Evolutionary conservation across 192 early-diverging fungal species (phyloP).

Genomic region (Coemansia interrupta): DNA sequence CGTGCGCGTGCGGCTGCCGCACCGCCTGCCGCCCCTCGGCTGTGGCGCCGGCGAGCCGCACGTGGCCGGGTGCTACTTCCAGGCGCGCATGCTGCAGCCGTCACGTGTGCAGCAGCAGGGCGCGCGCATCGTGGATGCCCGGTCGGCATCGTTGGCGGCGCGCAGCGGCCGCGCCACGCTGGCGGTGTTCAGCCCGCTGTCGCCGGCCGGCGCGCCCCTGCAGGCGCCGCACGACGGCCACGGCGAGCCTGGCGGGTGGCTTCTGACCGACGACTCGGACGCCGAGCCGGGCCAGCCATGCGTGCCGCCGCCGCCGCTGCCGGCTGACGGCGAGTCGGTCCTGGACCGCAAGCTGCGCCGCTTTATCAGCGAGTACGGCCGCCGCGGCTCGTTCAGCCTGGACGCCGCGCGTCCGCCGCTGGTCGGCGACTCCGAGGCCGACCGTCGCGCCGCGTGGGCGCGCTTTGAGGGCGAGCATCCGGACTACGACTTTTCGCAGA

Average conservation of each 20-base stretch:
- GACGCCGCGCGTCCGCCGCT: constrained; percentile 3
- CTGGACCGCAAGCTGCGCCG: constrained; percentile 20
- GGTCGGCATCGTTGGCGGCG: constrained; percentile 6
- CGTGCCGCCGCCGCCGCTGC: too few species aligned
- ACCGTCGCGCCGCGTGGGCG: constrained; percentile 6
- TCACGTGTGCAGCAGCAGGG: constrained; percentile 4
- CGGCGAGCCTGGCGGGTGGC: constrained; percentile 7
- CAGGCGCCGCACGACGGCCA: background rate
- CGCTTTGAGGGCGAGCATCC: constrained; percentile 10
- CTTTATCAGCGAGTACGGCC: constrained; percentile 16
- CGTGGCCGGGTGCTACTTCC: constrained; percentile 10
- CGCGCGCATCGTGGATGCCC: constrained; percentile 11
- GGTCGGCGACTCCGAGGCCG: constrained; percentile 4
- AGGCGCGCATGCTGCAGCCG: constrained; percentile 13
- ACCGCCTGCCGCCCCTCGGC: constrained; percentile 5
- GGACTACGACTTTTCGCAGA: constrained; percentile 14
- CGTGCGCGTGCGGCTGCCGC: constrained; percentile 21
- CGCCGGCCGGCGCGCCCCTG: background rate
- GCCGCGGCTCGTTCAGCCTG: constrained; percentile 3
- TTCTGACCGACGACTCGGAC: constrained; percentile 20
- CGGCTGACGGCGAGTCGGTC: constrained; percentile 7
- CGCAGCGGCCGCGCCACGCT: background rate
- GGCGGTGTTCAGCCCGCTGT: constrained; percentile 6
- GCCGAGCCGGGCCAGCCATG: background rate
- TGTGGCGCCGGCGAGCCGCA: background rate